Base-by-base conservation (phyloP, 2,329 filamentous ascomycete genomes). In the Beauveria sp. region DNA sequence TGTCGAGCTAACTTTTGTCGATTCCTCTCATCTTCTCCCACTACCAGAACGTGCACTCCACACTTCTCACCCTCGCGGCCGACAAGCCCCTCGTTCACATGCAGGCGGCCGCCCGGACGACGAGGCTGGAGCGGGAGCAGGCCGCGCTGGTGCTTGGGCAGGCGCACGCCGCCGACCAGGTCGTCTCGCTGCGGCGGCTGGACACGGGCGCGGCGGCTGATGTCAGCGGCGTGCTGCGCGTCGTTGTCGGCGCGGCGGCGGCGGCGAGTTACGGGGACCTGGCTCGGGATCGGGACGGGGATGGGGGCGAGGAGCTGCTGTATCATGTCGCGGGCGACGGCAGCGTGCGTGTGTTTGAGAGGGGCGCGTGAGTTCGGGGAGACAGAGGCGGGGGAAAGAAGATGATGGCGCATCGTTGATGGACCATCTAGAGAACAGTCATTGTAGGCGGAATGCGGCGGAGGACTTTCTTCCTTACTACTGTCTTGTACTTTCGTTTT, bases 201-300 rank as follows among this genome's bases (percentile, higher is more conserved):
- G 92, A 96, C 70, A 96, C 92, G 0, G 93, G 93, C 0, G 87
- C 87, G n/a, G 93, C 93, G 65, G 88, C 83, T 71, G 93, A 97
- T 74, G 90, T 98, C 38, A 96, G 90, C 75, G 93, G 93, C 3
- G 91, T 96, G 49, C 70, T 97, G 65, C 83, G 92, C 66, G 80
- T 95, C 55, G 20, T 87, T 20, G 93, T 93, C 18, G 9, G 65
- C 88, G 97, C 74, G 90, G 97, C 34, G 96, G 16, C 87, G 65
- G 83, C 71, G 93, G 97, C 75, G 90, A 34, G 97, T 31, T 80
- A 93, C 55, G 93, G 89, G 20, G 22, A 24, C 3, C 3, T 3
- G 22, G 22, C 3, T 24, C 22, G 22, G 22, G 22, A 24, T 3
- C 22, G 22, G 22, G 79, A 81, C 50, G 87, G 87, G 24, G 68